Evolutionary conservation across 2,329 filamentous ascomycete species (phyloP).

Genomic region (Diaporthe sp.): DNA sequence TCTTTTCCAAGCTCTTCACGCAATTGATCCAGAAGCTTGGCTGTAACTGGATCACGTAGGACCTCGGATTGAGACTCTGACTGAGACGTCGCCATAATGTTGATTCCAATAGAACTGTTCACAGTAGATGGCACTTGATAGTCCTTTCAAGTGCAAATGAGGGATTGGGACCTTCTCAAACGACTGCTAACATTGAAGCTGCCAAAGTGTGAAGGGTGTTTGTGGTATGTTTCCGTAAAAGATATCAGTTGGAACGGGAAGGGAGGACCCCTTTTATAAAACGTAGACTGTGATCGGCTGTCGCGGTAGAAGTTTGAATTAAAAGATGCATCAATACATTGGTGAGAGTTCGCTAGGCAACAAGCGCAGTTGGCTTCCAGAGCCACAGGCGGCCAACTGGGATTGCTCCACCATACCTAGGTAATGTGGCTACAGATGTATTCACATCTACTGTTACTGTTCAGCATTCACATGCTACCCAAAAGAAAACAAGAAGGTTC

Average conservation of each 20-base stretch:
- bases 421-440: background rate
- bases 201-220: no score
- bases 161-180: no score
- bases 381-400: background rate
- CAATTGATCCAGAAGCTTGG: background rate
- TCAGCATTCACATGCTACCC: background rate
- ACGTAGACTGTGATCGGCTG: background rate
- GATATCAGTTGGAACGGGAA: no score
- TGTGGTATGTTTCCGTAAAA: no score
- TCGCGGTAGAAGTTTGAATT: background rate
- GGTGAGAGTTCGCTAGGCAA: background rate
- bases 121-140: background rate
- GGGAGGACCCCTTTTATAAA: no score
- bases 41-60: background rate
- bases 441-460: background rate
- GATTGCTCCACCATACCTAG: background rate
- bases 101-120: background rate
- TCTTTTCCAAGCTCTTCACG: constrained; percentile 12
- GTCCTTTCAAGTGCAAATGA: no score
- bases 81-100: constrained; percentile 7
- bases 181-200: no score
- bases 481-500: background rate
- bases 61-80: background rate
- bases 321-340: no score
- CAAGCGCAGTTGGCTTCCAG: background rate